These are phyloP conservation scores for Monosporascus sp. DNA, from an alignment of 2,329 filamentous ascomycete species.

Conservation along the genomic window DNA sequence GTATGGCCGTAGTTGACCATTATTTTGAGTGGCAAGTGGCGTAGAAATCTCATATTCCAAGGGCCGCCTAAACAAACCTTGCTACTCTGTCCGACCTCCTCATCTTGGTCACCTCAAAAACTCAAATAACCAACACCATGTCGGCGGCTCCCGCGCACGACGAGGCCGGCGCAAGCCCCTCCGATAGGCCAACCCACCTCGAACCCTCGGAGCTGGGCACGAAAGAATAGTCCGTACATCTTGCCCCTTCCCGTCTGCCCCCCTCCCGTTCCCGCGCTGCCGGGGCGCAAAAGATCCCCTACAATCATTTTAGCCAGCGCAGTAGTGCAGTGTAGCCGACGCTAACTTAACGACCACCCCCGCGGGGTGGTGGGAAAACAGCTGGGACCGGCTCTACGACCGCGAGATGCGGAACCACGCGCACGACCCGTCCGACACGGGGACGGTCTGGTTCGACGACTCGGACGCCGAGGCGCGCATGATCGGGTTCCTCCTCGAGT, in stretches of 20 bases:
- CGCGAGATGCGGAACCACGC: constrained; percentile 67
- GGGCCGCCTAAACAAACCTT: no score
- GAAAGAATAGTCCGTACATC: constrained; percentile 71
- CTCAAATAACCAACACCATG: neutral
- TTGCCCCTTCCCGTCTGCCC: neutral
- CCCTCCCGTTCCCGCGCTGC: no score
- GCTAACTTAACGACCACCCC: constrained; percentile 7
- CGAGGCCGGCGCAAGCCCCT: neutral
- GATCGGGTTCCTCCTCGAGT: constrained; percentile 56
- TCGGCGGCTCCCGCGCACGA: neutral
- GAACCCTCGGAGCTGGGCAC: constrained; percentile 77
- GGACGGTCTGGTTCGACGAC: constrained; percentile 96
- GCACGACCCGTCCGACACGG: constrained; percentile 69
- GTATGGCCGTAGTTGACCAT: no score
- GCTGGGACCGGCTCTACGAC: constrained; percentile 72
- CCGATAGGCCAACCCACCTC: constrained; percentile 56
- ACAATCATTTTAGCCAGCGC: no score
- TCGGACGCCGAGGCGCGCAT: constrained; percentile 81
- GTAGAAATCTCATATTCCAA: no score
- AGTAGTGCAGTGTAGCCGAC: neutral
- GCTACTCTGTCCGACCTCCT: no score
- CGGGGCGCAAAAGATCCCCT: no score
- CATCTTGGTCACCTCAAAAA: neutral
- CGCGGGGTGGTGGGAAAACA: constrained; percentile 26
- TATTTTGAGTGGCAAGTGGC: no score